Evolutionary conservation across 2,329 filamentous ascomycete genomes (phyloP).

Genomic region (Pseudopithomyces maydicus): DNA sequence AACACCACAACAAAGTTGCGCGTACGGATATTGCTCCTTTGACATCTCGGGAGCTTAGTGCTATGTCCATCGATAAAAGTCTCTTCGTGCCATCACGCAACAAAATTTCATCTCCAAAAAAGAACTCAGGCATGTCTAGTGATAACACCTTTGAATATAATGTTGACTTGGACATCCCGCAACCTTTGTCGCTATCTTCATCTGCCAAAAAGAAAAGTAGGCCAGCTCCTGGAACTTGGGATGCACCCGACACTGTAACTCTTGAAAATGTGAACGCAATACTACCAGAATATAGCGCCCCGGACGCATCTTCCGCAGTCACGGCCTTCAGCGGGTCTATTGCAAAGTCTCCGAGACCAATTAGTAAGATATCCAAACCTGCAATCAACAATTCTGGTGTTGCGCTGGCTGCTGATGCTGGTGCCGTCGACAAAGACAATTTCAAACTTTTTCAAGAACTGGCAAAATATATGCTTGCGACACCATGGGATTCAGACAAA

Average conservation of each 20-base stretch:
- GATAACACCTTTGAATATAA: background rate
- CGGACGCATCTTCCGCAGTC: background rate
- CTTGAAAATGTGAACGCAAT: background rate
- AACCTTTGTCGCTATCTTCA: background rate
- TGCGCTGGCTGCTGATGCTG: background rate
- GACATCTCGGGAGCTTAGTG: no score
- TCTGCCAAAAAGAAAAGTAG: background rate
- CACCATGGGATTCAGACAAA: constrained; percentile 22
- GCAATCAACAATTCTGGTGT: background rate
- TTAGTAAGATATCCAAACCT: background rate
- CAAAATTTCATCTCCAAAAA: background rate
- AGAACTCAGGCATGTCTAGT: background rate
- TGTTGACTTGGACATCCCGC: background rate
- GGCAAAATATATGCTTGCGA: background rate
- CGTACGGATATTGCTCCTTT: background rate
- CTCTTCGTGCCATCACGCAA: background rate
- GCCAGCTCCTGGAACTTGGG: background rate
- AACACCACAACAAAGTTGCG: background rate
- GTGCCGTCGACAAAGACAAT: background rate
- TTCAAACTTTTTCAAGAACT: background rate
- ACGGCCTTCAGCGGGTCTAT: background rate
- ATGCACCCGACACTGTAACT: background rate
- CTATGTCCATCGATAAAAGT: background rate
- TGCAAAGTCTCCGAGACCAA: background rate
- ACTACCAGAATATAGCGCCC: background rate